Base-by-base conservation (phyloP, 441 rosid genomes). In the Capsella rubella region DNA sequence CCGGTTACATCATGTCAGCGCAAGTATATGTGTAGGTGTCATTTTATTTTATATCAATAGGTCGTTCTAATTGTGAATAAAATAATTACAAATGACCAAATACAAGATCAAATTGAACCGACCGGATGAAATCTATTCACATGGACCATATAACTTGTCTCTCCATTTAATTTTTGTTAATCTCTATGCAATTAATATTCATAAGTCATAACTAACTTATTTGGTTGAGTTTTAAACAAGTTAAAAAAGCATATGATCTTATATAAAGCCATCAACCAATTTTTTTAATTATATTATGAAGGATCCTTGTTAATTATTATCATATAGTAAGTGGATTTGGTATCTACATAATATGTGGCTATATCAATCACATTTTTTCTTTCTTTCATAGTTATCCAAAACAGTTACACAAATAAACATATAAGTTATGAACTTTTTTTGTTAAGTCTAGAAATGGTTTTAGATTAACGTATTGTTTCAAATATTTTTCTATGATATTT, bases 71-170 rank as follows among this genome's bases (percentile, higher is more conserved):
- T 43, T 43, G 31, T 55, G 34, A 1, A 21, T 42, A 43, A 13
- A 69, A 57, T 56, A 43, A 29, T 29, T 42, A 37, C 42, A 37
- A 37, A 37, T 5, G 3, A 16, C 29, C 4, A 58, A 46, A 56
- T 18, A 21, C 25, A 15, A 59, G 42, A 62, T 62, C n/a, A 73
- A 64, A 55, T 8, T 18, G 54, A 62, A 49, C 79, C 79, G 79
- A 69, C 75, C 71, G 15, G 15, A 69, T 69, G 79, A 63, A 69
- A 75, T 62, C 46, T 15, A 49, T 62, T 57, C 79, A 76, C 79
- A 76, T 76, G 79, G 67, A 63, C 69, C 68, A 60, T 56, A 70
- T 55, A 9, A 55, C 65, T 69, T 62, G 39, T 46, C 61, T 45
- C 49, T 46, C 15, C 15, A 70, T 59, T 71, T 60, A 27, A 40